Conservation (phyloP, 495 filamentous ascomycete genomes). For the Penicillium nucicola region DNA sequence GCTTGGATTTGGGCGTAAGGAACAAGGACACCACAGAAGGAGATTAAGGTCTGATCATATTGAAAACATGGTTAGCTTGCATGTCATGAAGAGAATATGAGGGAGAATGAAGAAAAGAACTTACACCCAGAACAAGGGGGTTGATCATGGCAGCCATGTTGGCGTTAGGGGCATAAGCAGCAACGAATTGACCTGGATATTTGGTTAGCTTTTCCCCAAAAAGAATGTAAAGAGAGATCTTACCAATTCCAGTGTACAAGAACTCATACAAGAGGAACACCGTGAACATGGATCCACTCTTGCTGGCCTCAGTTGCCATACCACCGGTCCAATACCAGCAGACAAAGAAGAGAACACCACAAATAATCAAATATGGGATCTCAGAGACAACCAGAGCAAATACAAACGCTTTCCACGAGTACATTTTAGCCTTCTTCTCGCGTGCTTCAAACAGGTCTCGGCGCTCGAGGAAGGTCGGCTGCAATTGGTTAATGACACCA, state of each 20-base stretch:
- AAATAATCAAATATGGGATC: conserved; percentile 48
- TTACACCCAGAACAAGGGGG: conserved; percentile 47
- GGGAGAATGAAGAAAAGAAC: background rate
- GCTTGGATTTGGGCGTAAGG: conserved; percentile 45
- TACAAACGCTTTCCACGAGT: conserved; percentile 52
- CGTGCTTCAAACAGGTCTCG: conserved; percentile 50
- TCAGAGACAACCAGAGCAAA: conserved; percentile 48
- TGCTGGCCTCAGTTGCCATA: conserved; percentile 32
- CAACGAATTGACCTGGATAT: conserved; percentile 44
- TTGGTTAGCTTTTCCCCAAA: background rate
- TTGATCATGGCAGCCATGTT: conserved; percentile 52
- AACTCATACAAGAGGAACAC: conserved; percentile 52
- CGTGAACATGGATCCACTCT: conserved; percentile 52
- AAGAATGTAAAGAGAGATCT: background rate
- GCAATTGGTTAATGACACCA: conserved; percentile 47
- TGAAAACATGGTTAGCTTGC: background rate
- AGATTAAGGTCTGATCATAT: conserved; percentile 36
- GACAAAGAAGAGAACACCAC: conserved; percentile 45
- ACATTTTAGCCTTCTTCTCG: conserved; percentile 53
- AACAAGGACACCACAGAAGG: conserved; percentile 48
- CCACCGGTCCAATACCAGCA: conserved; percentile 52
- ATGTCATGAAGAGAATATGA: too few relatives aligned
- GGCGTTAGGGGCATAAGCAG: conserved; percentile 55
- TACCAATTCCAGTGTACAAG: conserved; percentile 54
- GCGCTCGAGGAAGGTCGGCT: conserved; percentile 50